phyloP scores from a whole-genome alignment of 768 basidiomycete genomes.

The Mycena filopes region DNA sequence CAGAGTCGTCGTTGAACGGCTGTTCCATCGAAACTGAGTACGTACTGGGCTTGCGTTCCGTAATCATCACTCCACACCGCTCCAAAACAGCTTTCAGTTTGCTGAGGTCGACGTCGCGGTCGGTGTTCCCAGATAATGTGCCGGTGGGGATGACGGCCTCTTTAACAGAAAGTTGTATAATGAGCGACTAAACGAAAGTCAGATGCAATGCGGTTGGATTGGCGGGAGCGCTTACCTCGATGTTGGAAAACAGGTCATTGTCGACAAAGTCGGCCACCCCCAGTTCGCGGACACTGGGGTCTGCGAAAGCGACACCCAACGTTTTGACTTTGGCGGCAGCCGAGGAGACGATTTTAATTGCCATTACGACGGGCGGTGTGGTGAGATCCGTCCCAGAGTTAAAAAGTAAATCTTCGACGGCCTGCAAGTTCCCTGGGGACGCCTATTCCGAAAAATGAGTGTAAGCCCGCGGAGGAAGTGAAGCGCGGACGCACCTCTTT shows the following conservation, averaged over 20 bases:
- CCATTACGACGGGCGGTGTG: constrained; percentile 89
- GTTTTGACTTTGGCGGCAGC: constrained; percentile 70
- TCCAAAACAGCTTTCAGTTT: constrained; percentile 90
- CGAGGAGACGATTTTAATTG: constrained; percentile 78
- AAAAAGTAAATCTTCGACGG: constrained; percentile 89
- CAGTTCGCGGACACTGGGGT: constrained; percentile 85
- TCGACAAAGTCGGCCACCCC: constrained; percentile 94
- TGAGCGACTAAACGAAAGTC: constrained; percentile 71
- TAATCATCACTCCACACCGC: constrained; percentile 89
- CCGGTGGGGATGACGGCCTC: constrained; percentile 88
- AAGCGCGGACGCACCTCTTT: constrained; percentile 70
- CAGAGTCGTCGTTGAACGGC: too few species aligned
- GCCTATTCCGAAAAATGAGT: constrained; percentile 46
- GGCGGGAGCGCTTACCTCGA: constrained; percentile 69
- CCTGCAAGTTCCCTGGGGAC: constrained; percentile 72
- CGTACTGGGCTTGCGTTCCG: constrained; percentile 84
- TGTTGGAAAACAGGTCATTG: constrained; percentile 95
- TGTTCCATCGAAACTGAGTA: not conserved
- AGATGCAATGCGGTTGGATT: not conserved
- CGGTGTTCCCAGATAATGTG: constrained; percentile 76
- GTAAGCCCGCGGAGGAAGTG: not conserved
- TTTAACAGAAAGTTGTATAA: constrained; percentile 98
- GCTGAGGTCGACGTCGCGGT: constrained; percentile 87
- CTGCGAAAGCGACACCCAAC: constrained; percentile 91
- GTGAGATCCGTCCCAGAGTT: constrained; percentile 75